Percentiles rank a stretch among this genome's conserved stretches.
Evolutionary conservation across 208 protist genomes (phyloP).

Genomic region (Leptomonas pyrrhocoris): DNA sequence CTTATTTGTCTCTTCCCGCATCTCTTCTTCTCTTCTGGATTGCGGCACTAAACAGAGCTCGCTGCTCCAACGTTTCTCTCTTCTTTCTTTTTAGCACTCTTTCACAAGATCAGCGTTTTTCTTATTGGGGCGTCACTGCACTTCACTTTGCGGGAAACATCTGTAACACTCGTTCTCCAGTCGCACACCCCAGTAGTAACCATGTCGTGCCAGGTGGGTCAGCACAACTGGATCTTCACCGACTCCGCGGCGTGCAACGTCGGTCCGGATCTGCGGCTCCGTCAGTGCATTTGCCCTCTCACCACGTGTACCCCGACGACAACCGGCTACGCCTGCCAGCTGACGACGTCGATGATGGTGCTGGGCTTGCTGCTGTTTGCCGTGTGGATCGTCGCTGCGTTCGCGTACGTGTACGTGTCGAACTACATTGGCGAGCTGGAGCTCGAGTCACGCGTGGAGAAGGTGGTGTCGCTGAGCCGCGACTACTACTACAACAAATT

Average conservation of each 20-base stretch:
- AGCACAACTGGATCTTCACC: conserved; percentile 64
- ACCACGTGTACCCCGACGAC: conserved; percentile 53
- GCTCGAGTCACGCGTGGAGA: conserved; percentile 36
- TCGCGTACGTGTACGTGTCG: conserved; percentile 71
- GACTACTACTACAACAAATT: conserved; percentile 84
- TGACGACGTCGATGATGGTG: conserved; percentile 68
- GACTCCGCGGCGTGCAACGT: conserved; percentile 81
- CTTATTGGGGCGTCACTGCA: background rate
- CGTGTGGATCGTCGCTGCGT: conserved; percentile 66
- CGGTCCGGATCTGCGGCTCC: conserved; percentile 53
- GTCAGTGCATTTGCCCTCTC: conserved; percentile 80
- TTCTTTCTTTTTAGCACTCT: background rate
- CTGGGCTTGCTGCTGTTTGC: conserved; percentile 58
- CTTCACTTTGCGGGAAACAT: too few relatives aligned
- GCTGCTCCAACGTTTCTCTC: background rate
- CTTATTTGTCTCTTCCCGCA: background rate
- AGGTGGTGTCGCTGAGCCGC: conserved; percentile 25
- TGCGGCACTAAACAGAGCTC: too few relatives aligned
- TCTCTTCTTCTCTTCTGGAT: too few relatives aligned
- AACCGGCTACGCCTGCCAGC: conserved; percentile 48
- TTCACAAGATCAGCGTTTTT: background rate
- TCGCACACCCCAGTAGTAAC: background rate
- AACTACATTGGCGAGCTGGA: conserved; percentile 55
- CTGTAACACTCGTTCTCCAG: too few relatives aligned
- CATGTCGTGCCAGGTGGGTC: conserved; percentile 57